A percentile compares a stretch with the other conserved stretches of the same genome.
Evolutionary conservation across 169 alveolate species (phyloP).

Genomic region (Babesia caballi): DNA sequence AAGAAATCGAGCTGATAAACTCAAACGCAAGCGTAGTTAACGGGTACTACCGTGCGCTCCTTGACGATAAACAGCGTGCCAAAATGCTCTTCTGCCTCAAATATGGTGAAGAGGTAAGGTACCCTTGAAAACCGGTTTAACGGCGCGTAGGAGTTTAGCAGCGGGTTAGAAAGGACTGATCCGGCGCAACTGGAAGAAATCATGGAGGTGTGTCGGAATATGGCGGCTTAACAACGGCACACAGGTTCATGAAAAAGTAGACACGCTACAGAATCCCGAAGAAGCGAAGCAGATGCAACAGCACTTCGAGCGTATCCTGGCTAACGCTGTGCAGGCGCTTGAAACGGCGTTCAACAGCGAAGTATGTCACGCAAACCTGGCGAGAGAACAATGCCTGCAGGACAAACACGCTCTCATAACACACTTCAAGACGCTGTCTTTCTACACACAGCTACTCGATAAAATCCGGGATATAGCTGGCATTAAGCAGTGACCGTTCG

Average conservation of each 20-base stretch:
- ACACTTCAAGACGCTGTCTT: slow-evolving; percentile 36
- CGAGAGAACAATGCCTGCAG: neutral
- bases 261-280: neutral
- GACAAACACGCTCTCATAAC: slow-evolving; percentile 11
- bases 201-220: slow-evolving; percentile 35
- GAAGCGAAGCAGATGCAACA: slow-evolving; percentile 3
- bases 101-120: slow-evolving; percentile 43
- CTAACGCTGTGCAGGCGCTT: neutral
- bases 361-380: neutral
- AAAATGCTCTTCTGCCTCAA: slow-evolving; percentile 25
- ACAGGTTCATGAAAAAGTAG: slow-evolving; percentile 42
- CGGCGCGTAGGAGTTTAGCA: slow-evolving; percentile 5
- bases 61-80: slow-evolving; percentile 59
- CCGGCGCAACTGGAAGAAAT: slow-evolving; percentile 19
- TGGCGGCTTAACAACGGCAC: neutral
- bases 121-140: neutral
- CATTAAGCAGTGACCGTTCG: neutral
- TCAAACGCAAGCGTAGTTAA: slow-evolving; percentile 43
- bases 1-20: slow-evolving; percentile 44
- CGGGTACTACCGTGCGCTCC: slow-evolving; percentile 9
- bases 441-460: slow-evolving; percentile 40
- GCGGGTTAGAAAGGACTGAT: slow-evolving; percentile 3
- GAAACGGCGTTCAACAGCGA: slow-evolving; percentile 9
- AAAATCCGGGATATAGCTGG: neutral
- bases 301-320: slow-evolving; percentile 10